Base-by-base conservation (phyloP, 2,329 filamentous ascomycete species). In the Beauveria medogensis region DNA sequence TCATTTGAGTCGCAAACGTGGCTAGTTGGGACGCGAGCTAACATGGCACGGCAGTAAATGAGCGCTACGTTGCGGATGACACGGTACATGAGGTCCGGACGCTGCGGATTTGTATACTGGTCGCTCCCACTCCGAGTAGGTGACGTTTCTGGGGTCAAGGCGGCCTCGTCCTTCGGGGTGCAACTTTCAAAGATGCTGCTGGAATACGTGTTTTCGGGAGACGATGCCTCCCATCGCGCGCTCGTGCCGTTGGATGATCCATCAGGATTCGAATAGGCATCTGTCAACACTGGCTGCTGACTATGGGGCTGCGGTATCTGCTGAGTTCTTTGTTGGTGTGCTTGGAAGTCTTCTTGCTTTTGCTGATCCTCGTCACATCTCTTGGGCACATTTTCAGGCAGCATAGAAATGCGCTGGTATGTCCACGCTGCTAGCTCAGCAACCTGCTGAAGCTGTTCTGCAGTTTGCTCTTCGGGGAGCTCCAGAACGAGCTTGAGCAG, bases 1-100 rank as follows among this genome's bases (percentile, higher is more conserved):
- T 80, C 77, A 9, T 66, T 63, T 3, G 71, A 63, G 3, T 69
- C 70, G 59, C 79, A 77, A 0, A 76, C 68, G 6, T 65, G 61
- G 57, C 75, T 74, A 16, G 81, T 77, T 0, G 80, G 76, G 3
- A 66, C 69, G 3, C 78, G 75, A 10, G 67, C 63, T 34, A 74
- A 67, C 47, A 83, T 78, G 2, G 80, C 78, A 3, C 72, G 72
- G 60, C 74, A 76, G 69, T 82, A 82, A 26, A 83, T 68, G 6
- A 80, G 68, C 0, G 80, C 78, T 1, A 77, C 73, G 51, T 73
- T 70, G 2, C 79, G 77, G 12, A 82, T 73, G 10, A 75, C 74
- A 46, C 75, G 72, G 67, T 83, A 81, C 64, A 82, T 73, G 54
- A 71, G 67, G 62, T 82, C 79, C 2, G 75, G 69, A 14, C 54